Conservation (phyloP, 805 yeast genomes). For the Yarrowia sp. region DNA sequence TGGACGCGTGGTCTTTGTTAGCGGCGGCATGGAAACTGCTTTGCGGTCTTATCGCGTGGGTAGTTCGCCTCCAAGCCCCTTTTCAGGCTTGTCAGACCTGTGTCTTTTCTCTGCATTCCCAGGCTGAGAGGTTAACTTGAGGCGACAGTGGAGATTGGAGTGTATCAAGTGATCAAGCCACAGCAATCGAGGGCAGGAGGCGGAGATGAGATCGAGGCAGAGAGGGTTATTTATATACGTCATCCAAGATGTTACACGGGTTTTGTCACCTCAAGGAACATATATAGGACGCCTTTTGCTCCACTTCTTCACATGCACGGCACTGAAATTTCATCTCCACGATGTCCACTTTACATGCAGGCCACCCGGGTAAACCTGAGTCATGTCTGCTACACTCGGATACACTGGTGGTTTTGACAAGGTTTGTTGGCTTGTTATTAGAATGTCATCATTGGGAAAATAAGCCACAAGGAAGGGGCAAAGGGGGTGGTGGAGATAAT, state of each 20-base stretch:
- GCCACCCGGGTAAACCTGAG: conserved; percentile 27
- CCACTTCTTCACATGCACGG: neutral
- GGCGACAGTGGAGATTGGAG: neutral
- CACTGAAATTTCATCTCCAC: neutral
- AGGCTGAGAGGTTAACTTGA: neutral
- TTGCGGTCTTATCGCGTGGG: neutral
- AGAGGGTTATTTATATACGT: too few species aligned
- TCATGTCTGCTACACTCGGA: conserved; percentile 1
- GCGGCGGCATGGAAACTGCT: neutral
- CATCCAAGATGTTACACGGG: too few species aligned
- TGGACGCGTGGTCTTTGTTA: too few species aligned
- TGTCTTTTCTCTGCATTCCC: neutral
- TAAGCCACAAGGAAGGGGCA: neutral
- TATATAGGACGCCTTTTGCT: too few species aligned
- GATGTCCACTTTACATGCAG: neutral
- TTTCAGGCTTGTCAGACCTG: too few species aligned
- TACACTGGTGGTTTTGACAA: neutral
- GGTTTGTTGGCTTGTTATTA: neutral
- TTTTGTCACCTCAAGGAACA: too few species aligned
- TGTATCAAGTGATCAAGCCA: conserved; percentile 2
- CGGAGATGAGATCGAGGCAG: too few species aligned
- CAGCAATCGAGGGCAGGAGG: neutral
- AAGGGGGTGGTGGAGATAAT: neutral
- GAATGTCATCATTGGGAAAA: conserved; percentile 5
- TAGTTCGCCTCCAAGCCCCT: too few species aligned